phyloP scores from a whole-genome alignment of 1,139 yeast species.

The Geotrichum histeridarum region DNA sequence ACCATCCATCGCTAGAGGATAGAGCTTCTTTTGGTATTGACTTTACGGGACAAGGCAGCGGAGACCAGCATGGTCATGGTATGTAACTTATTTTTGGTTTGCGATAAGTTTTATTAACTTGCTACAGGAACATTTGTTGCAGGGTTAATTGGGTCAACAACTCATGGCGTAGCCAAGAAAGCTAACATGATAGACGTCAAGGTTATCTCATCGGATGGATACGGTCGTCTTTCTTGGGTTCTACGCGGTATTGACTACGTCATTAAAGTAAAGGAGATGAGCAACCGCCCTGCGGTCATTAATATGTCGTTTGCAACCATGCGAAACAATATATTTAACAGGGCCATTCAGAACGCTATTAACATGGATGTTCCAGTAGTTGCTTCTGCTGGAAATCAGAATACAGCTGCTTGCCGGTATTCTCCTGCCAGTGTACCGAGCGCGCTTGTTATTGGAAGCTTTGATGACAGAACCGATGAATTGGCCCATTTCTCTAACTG shows the following conservation, averaged over 20 bases:
- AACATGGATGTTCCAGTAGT: conserved; percentile 68
- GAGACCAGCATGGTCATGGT: conserved; percentile 66
- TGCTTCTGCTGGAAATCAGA: conserved; percentile 87
- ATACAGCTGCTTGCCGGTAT: conserved; percentile 67
- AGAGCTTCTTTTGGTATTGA: conserved; percentile 58
- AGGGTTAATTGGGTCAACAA: conserved; percentile 73
- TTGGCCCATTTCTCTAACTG: conserved; percentile 77
- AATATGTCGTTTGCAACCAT: conserved; percentile 75
- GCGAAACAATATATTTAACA: conserved; percentile 58
- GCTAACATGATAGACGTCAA: conserved; percentile 63
- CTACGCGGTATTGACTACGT: conserved; percentile 69
- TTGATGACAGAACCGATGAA: conserved; percentile 63
- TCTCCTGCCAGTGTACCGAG: conserved; percentile 73
- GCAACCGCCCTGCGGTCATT: conserved; percentile 56
- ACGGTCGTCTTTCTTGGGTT: conserved; percentile 57
- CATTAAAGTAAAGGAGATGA: conserved; percentile 36
- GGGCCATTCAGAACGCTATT: conserved; percentile 66
- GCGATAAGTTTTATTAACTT: not conserved
- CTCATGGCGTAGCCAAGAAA: conserved; percentile 75
- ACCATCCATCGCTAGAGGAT: conserved; percentile 58
- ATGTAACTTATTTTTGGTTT: not conserved
- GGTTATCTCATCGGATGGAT: conserved; percentile 59
- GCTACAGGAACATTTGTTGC: conserved; percentile 72
- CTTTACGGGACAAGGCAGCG: conserved; percentile 55
- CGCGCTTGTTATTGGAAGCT: conserved; percentile 82